Evolutionary conservation across 805 yeast species (phyloP).

Genomic region (Schwanniomyces occidentalis): DNA sequence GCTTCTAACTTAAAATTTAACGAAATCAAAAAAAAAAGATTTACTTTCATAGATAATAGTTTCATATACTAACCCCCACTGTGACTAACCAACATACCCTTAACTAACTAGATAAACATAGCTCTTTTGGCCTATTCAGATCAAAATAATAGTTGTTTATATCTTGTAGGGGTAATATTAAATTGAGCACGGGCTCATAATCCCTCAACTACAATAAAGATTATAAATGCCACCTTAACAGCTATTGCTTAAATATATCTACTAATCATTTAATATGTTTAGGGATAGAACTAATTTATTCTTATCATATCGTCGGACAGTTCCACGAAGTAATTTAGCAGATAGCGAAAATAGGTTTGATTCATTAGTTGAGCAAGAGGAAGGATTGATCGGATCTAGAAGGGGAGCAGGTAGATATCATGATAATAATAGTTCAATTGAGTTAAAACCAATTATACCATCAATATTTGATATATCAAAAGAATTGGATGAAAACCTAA

Average conservation of each 20-base stretch:
- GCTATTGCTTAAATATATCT: neutral
- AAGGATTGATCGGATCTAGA: constrained; percentile 51
- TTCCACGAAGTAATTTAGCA: constrained; percentile 54
- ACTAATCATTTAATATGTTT: constrained; percentile 52
- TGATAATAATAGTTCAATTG: constrained; percentile 41
- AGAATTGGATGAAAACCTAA: constrained; percentile 66
- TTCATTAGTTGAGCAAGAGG: constrained; percentile 53
- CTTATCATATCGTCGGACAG: constrained; percentile 85
- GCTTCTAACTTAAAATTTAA: too few species aligned
- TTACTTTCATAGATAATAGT: too few species aligned
- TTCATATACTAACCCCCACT: too few species aligned
- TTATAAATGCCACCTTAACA: too few species aligned
- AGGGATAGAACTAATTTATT: constrained; percentile 93
- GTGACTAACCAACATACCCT: too few species aligned
- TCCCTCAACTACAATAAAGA: too few species aligned
- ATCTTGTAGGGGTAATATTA: too few species aligned
- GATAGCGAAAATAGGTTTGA: constrained; percentile 31
- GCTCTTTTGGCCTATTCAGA: too few species aligned
- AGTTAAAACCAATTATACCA: constrained; percentile 71
- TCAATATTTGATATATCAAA: constrained; percentile 71
- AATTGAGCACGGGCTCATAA: too few species aligned
- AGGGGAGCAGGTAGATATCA: constrained; percentile 24
- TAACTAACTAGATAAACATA: too few species aligned
- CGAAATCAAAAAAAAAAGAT: too few species aligned
- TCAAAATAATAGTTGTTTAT: too few species aligned